These are phyloP conservation scores for Lanmaoa rubissima DNA, from an alignment of 768 basidiomycete genomes.

Conservation along the genomic window DNA sequence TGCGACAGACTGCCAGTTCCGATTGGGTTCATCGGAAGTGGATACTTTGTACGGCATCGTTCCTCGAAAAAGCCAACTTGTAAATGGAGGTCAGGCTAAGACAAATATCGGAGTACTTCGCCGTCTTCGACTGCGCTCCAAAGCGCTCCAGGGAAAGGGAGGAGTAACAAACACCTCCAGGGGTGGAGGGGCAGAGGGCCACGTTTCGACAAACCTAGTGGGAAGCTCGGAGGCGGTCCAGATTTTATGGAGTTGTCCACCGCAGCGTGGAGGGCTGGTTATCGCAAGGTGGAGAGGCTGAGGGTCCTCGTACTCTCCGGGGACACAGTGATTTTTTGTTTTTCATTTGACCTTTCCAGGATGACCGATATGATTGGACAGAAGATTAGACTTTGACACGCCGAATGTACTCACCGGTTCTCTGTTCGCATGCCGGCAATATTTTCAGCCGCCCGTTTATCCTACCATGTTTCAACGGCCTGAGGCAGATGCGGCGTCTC, in stretches of 20 bases:
- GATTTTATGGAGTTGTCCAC: not conserved
- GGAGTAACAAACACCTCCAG: not conserved
- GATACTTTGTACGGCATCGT: not conserved
- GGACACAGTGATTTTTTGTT: too few species aligned
- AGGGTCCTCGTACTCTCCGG: not conserved
- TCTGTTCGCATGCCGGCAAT: not conserved
- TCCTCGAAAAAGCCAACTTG: too few species aligned
- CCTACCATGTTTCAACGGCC: not conserved
- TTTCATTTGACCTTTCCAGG: not conserved
- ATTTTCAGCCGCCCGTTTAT: not conserved
- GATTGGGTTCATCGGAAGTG: too few species aligned
- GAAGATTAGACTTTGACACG: not conserved
- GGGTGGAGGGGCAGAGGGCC: not conserved
- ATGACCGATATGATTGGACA: not conserved
- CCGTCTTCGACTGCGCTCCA: too few species aligned
- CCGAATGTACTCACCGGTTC: too few species aligned
- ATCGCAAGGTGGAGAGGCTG: not conserved
- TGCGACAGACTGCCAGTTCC: not conserved
- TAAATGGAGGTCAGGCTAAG: conserved; percentile 1
- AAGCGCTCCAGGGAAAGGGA: conserved; percentile 1
- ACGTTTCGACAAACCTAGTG: not conserved
- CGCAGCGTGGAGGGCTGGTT: not conserved
- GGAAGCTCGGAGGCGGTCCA: not conserved
- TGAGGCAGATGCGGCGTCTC: not conserved
- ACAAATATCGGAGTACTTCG: too few species aligned